Base-by-base conservation (phyloP, 345 rosid genomes). In the Streptanthus diversifolius region DNA sequence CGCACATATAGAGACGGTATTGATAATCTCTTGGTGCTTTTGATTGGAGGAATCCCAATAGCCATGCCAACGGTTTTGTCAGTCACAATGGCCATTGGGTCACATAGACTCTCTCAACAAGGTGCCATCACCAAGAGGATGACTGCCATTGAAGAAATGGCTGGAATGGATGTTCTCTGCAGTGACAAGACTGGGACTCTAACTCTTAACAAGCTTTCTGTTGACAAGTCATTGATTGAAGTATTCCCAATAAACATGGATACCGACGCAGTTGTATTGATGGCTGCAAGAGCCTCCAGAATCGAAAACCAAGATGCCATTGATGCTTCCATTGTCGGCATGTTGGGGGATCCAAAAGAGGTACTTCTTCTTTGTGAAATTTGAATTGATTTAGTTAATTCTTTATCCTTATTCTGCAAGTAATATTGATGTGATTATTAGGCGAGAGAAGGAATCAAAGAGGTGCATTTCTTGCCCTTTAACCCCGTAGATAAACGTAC, bases 111-210 rank as follows among this genome's bases (percentile, higher is more conserved):
- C 22, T 85, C 96, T 0, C 72, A 89, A 71, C 96, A 93, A 83
- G 99, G 99, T 53, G 97, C 99, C 74, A 93, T 93, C 75, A 91
- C 96, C 21, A 93, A 93, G 78, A 87, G 97, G 76, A 91, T 91
- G 98, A 93, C 98, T 5, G 98, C 97, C 24, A 93, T 93, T 17
- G 95, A 93, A 80, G 97, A 91, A 83, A 85, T 93, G 96, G 96
- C 97, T 2, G 98, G 98, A 11, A 93, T 93, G 98, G 97, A 93
- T 75, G 95, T 93, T 51, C 82, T 93, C 1, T 91, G 99, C 82
- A 93, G 99, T 63, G 99, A 93, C 63, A 93, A 93, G 74, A 93
- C 97, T 0, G 96, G 99, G 55, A 93, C 96, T 47, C 86, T 93
- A 39, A 91, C 99, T 33, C 97, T 93, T 63, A 93, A 93, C 88